Evolutionary conservation across 108 stramenopile species (phyloP), one percentile per base, ranked within the genome.

Genomic region (Pseudonitzschia multiseries): DNA sequence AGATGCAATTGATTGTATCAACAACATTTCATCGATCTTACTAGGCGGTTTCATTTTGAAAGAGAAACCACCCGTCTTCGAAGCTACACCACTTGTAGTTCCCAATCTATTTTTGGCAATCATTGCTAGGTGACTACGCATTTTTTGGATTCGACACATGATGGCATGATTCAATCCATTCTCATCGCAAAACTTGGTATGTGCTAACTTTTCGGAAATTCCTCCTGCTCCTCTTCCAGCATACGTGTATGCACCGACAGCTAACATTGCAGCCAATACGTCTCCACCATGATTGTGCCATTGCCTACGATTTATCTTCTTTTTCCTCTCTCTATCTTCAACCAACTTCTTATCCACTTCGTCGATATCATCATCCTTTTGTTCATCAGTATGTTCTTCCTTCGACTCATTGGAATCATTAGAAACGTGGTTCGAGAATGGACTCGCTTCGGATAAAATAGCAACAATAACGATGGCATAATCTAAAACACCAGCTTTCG

Each of bases 271-370:
- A 57, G 95, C 88, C 29, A 93, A 57, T 6, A 93, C 73, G 69
- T 96, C 95, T 46, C 95, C 95, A 36, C 80, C 75, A n/a, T 79
- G 65, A 79, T 93, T 91, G 56, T 66, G 69, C 95, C 95, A 96
- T 61, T 79, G 79, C 27, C 64, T 76, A n/a, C 65, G 77, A 12
- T 76, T 84, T 60, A 71, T 76, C 33, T 79, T 85, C 21, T 59
- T 65, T 14, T 81, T 84, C 41, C 75, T 62, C 24, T 76, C 68
- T 26, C 66, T 76, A 41, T 83, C 78, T 29, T 68, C 50, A 22
- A 75, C 70, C 32, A 82, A 64, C 51, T 80, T 73, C 32, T 71
- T 74, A 69, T 89, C 89, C n/a, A 87, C 64, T 13, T 89, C 82
- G 66, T 86, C 84, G 22, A 86, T 26, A 4, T 71, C 80, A 12